A percentile compares a stretch with the other conserved stretches of the same genome.
Evolutionary conservation across 2,329 filamentous ascomycete species (phyloP).

Genomic region (Apiospora rasikravindrae): DNA sequence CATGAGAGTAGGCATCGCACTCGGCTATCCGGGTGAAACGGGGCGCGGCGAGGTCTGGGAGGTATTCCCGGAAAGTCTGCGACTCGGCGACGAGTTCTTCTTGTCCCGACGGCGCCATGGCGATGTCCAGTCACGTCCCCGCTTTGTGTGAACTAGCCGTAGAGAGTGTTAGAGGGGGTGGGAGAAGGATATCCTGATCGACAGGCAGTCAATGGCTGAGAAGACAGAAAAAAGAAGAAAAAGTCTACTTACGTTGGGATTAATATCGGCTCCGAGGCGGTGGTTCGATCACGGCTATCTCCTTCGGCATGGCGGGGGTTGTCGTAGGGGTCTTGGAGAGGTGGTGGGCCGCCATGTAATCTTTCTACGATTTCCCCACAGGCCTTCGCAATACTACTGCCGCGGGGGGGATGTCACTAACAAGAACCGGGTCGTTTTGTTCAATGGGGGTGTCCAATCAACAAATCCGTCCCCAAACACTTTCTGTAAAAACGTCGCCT

Average conservation of each 20-base stretch:
- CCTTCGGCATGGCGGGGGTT: slow-evolving; percentile 2
- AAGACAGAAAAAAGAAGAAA: neutral
- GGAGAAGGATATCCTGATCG: neutral
- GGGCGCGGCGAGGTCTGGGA: slow-evolving; percentile 65
- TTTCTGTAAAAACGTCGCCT: too few species aligned
- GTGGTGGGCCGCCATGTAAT: neutral
- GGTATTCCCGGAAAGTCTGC: slow-evolving; percentile 44
- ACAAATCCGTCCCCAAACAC: neutral
- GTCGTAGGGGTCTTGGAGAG: neutral
- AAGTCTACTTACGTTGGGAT: neutral
- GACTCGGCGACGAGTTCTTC: neutral
- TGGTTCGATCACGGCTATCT: slow-evolving; percentile 10
- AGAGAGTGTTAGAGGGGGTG: neutral
- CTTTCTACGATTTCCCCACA: neutral
- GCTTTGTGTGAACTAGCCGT: too few species aligned
- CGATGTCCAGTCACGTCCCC: neutral
- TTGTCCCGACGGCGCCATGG: neutral
- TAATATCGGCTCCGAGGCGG: neutral
- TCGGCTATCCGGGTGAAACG: slow-evolving; percentile 68
- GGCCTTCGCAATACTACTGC: neutral
- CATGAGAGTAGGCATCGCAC: slow-evolving; percentile 68
- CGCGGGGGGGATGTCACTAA: neutral
- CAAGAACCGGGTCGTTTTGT: neutral
- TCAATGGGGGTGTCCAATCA: neutral
- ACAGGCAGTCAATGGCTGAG: neutral